Evolutionary conservation across 306 rosid genomes (phyloP).

Genomic region (Trifolium pratense): DNA sequence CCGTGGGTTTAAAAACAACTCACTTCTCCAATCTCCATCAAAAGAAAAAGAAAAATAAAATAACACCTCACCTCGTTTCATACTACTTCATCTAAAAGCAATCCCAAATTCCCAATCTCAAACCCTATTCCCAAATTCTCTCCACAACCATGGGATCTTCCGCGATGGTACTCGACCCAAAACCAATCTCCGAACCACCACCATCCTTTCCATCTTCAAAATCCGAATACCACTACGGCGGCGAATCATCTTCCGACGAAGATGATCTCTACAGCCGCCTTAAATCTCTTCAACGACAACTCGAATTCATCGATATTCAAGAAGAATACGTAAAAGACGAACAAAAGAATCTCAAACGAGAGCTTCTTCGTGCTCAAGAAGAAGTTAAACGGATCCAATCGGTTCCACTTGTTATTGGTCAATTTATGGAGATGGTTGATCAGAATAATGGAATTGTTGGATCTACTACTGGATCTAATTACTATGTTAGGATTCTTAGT

Average conservation of each 20-base stretch:
- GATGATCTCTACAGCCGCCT: constrained; percentile 89
- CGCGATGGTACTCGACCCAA: constrained; percentile 75
- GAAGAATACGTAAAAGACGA: constrained; percentile 95
- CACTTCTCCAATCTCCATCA: background rate
- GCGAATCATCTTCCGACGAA: constrained; percentile 57
- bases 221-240: constrained; percentile 55
- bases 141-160: constrained; percentile 68
- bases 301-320: constrained; percentile 91
- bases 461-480: constrained; percentile 97
- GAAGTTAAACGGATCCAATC: constrained; percentile 98
- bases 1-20: no score
- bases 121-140: constrained; percentile 41
- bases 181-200: constrained; percentile 71
- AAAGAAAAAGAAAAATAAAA: background rate
- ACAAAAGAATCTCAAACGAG: constrained; percentile 95
- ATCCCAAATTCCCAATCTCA: background rate
- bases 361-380: constrained; percentile 92
- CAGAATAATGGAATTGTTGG: constrained; percentile 95
- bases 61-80: background rate
- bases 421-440: constrained; percentile 99
- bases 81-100: constrained; percentile 4
- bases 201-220: constrained; percentile 58
- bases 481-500: constrained; percentile 89
- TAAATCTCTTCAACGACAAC: constrained; percentile 78
- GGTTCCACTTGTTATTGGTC: constrained; percentile 94